These are phyloP conservation scores for Scutellaria galericulata DNA, from an alignment of 257 asterid genomes.

Conservation along the genomic window DNA sequence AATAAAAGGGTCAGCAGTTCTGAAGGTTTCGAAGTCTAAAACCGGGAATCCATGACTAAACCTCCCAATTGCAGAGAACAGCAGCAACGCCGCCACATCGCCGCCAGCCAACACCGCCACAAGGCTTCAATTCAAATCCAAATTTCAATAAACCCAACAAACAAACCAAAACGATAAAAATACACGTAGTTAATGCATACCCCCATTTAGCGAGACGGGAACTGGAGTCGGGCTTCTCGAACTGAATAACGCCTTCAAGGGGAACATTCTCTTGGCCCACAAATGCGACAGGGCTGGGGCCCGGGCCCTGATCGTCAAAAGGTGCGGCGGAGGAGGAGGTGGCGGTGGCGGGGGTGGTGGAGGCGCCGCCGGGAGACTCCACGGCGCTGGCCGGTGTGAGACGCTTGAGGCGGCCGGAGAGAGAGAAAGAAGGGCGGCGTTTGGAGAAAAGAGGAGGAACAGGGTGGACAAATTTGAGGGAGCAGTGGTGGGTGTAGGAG, in stretches of 20 bases:
- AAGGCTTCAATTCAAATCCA: constrained; percentile 51
- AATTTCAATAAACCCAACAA: background rate
- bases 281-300: constrained; percentile 45
- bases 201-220: constrained; percentile 71
- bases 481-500: constrained; percentile 60
- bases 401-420: constrained; percentile 48
- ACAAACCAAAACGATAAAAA: background rate
- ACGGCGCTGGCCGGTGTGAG: constrained; percentile 52
- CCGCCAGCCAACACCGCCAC: constrained; percentile 88
- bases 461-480: constrained; percentile 69
- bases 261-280: constrained; percentile 63
- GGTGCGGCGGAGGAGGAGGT: constrained; percentile 43
- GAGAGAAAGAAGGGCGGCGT: constrained; percentile 47
- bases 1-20: constrained; percentile 86
- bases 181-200: constrained; percentile 35
- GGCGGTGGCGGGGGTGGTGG: constrained; percentile 41
- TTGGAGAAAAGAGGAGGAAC: constrained; percentile 67
- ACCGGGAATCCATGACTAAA: constrained; percentile 81
- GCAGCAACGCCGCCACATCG: constrained; percentile 74
- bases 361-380: constrained; percentile 45
- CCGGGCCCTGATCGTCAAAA: constrained; percentile 36
- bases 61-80: constrained; percentile 90
- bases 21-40: constrained; percentile 70
- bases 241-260: constrained; percentile 89
- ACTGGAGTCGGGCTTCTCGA: constrained; percentile 60